Percentiles rank a stretch among this genome's conserved stretches.
These are phyloP conservation scores for Blastomyces parvus DNA, from an alignment of 2,329 filamentous ascomycete genomes.

Conservation along the genomic window DNA sequence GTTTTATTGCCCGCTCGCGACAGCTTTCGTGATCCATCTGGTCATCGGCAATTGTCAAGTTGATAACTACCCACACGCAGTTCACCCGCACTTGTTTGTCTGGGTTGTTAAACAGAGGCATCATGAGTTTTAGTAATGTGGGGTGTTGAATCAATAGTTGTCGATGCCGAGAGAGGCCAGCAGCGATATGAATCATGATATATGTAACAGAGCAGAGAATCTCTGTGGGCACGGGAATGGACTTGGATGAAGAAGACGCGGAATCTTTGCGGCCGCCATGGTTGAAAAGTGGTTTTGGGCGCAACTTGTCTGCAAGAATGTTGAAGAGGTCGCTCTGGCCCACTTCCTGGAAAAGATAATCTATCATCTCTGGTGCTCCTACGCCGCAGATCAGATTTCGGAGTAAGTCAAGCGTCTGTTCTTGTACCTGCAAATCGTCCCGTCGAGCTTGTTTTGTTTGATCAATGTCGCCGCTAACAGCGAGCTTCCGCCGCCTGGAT, in stretches of 20 bases:
- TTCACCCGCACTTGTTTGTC: constrained; percentile 65
- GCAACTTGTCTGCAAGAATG: constrained; percentile 69
- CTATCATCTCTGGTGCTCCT: constrained; percentile 62
- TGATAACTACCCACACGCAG: constrained; percentile 75
- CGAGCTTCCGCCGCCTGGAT: constrained; percentile 32
- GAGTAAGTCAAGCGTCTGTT: constrained; percentile 81
- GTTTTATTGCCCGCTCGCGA: constrained; percentile 55
- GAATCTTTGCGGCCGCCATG: constrained; percentile 18
- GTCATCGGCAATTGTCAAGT: constrained; percentile 76
- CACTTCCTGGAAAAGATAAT: constrained; percentile 66
- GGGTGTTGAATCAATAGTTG: constrained; percentile 68
- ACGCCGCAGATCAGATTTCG: constrained; percentile 72
- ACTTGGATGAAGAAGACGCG: constrained; percentile 16
- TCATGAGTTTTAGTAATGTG: constrained; percentile 61
- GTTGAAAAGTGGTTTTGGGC: constrained; percentile 36
- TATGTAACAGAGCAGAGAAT: constrained; percentile 71
- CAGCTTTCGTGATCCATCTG: constrained; percentile 56
- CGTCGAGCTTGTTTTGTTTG: constrained; percentile 58
- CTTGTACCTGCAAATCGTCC: constrained; percentile 77
- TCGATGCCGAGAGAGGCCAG: constrained; percentile 67
- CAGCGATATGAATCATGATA: constrained; percentile 80
- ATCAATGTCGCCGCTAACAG: constrained; percentile 58
- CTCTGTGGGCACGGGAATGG: constrained; percentile 40
- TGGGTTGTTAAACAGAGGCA: constrained; percentile 62
- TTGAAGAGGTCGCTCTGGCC: constrained; percentile 71